Conservation (phyloP, 495 filamentous ascomycete species). For the Penicillium desertorum region DNA sequence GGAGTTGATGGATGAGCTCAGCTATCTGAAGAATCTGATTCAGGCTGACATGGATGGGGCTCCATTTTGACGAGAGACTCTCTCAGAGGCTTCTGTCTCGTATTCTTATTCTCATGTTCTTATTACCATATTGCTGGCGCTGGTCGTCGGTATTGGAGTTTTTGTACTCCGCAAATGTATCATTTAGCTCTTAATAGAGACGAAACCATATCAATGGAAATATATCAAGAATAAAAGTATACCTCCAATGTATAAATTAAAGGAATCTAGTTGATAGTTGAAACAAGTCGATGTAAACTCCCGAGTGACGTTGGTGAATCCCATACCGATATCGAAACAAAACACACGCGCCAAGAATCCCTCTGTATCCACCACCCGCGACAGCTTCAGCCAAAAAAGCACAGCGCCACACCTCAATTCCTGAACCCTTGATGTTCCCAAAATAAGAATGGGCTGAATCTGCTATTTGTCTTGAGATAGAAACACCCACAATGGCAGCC, state of each 20-base stretch:
- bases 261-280: not conserved
- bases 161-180: conserved; percentile 6
- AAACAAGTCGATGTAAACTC: not conserved
- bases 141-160: conserved; percentile 10
- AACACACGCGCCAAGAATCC: conserved; percentile 38
- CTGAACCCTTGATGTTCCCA: conserved; percentile 3
- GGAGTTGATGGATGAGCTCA: conserved; percentile 53
- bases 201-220: not conserved
- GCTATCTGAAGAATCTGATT: conserved; percentile 54
- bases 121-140: conserved; percentile 1
- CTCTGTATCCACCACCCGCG: conserved; percentile 23
- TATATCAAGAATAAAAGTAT: not conserved
- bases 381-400: conserved; percentile 22
- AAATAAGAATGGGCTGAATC: conserved; percentile 28
- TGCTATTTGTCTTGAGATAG: not conserved
- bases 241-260: not conserved
- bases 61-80: conserved; percentile 20
- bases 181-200: conserved; percentile 9
- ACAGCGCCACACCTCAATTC: conserved; percentile 1
- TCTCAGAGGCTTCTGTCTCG: not conserved
- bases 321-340: not conserved
- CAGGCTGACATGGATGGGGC: conserved; percentile 36
- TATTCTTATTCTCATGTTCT: conserved; percentile 4
- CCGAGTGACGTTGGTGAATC: not conserved
- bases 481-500: conserved; percentile 27